Base-by-base conservation (phyloP, 1,284 basidiomycete genomes). In the Trichosporon coremiiforme region DNA sequence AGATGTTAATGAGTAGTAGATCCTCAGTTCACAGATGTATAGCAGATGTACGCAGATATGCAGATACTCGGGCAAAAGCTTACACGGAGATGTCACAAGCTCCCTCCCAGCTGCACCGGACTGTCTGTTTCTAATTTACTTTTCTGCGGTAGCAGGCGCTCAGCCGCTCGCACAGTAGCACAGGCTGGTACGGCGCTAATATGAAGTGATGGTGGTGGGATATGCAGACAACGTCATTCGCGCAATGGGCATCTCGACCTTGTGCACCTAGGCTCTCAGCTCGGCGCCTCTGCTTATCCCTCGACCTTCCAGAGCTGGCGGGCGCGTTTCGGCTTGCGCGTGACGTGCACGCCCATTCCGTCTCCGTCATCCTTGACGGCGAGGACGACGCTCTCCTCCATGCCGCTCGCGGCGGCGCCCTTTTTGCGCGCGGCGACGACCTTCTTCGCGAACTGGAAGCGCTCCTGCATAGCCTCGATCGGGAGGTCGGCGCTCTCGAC, bases 401-500 rank as follows among this genome's bases (percentile, higher is more conserved):
- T 76, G 60, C 87, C 88, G 69, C 87, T 87, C 67, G 88, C 86
- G 75, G 88, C 86, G 9, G 87, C 88, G 73, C 86, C 86, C 75
- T 84, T 84, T 82, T 92, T 94, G 74, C 93, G 87, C 77, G 90
- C 78, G 75, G 92, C 90, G 78, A 94, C 91, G 10, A 89, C 91
- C 73, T 92, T 91, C 83, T 94, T 94, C 12, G 92, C 91, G 82
- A 94, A 95, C 77, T 90, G 90, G 85, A 94, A 95, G 65, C 93
- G 89, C 71, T 89, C 88, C 79, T 94, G 92, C 83, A 91, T 91
- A 71, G 90, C 88, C 6, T 66, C 70, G 36, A 84, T 78, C 10
- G 78, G 77, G 9, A 82, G 71, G 8, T 75, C 70, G 12, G 79
- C 74, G 17, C 76, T 77, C 69, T 83, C 82, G 65, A 82, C 71